A percentile compares a stretch with the other conserved stretches of the same genome.
phyloP scores from a whole-genome alignment of 2,329 filamentous ascomycete genomes.

The Arthrobotrys iridis region DNA sequence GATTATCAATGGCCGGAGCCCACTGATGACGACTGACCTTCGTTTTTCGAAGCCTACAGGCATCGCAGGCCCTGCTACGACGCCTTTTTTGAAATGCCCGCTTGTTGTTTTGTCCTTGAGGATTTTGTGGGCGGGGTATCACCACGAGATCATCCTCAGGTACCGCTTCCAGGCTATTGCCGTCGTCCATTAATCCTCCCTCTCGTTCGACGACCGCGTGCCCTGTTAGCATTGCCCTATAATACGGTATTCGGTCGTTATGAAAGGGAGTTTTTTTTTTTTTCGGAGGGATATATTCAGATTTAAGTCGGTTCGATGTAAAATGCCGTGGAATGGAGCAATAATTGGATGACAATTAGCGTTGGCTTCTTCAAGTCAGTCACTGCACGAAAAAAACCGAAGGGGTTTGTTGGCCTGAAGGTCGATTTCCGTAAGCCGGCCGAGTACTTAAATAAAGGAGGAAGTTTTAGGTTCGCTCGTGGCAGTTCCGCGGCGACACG shows the following conservation, averaged over 20 bases:
- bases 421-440: conserved; percentile 14
- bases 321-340: background rate
- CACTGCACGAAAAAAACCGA: conserved; percentile 7
- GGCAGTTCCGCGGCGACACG: conserved; percentile 34
- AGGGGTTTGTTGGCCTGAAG: conserved; percentile 7
- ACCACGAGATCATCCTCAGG: conserved; percentile 53
- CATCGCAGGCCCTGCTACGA: conserved; percentile 58
- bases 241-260: background rate
- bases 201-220: background rate
- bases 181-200: conserved; percentile 27
- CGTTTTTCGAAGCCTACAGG: conserved; percentile 58
- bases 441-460: conserved; percentile 5
- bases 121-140: conserved; percentile 49
- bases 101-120: conserved; percentile 45
- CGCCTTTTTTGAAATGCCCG: conserved; percentile 58
- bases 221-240: background rate
- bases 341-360: background rate
- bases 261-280: background rate
- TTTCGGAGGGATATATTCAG: background rate
- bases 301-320: background rate
- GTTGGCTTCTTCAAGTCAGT: background rate
- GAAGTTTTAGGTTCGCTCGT: conserved; percentile 21
- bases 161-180: conserved; percentile 33
- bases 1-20: background rate
- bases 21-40: conserved; percentile 54